Evolutionary conservation across 257 asterid genomes (phyloP).

Genomic region (Dorcoceras hygrometricum): DNA sequence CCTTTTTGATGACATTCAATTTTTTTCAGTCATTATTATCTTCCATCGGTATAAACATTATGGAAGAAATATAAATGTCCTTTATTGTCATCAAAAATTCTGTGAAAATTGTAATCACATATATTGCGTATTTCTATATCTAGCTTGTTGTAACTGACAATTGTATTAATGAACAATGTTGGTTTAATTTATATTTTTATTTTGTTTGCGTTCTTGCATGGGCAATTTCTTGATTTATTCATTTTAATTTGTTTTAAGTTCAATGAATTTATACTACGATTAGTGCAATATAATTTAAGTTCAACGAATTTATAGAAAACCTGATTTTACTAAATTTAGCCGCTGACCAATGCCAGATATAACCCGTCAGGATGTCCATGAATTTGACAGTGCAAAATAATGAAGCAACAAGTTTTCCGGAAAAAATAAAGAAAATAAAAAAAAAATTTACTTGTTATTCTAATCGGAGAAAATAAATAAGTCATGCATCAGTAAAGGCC

Average conservation of each 20-base stretch:
- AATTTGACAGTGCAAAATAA: not conserved
- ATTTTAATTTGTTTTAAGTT: not conserved
- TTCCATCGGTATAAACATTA: not conserved
- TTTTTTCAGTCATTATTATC: not conserved
- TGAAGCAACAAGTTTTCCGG: not conserved
- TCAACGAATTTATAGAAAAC: not conserved
- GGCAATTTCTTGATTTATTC: too few relatives aligned
- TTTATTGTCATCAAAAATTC: not conserved
- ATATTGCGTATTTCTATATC: too few relatives aligned
- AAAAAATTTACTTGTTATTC: too few relatives aligned
- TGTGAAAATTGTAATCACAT: not conserved
- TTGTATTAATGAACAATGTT: not conserved
- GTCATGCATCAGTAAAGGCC: too few relatives aligned
- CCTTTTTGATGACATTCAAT: constrained; percentile 24
- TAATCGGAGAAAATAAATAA: too few relatives aligned
- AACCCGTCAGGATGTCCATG: not conserved
- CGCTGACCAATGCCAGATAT: too few relatives aligned
- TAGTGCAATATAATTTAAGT: not conserved
- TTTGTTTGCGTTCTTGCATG: not conserved
- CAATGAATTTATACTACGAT: not conserved
- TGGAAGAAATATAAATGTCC: not conserved
- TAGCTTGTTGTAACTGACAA: not conserved
- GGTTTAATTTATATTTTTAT: too few relatives aligned
- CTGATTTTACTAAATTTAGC: too few relatives aligned
- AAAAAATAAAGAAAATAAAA: too few relatives aligned